Conservation (phyloP, 306 rosid species). For the Sphenostylis stenocarpa region DNA sequence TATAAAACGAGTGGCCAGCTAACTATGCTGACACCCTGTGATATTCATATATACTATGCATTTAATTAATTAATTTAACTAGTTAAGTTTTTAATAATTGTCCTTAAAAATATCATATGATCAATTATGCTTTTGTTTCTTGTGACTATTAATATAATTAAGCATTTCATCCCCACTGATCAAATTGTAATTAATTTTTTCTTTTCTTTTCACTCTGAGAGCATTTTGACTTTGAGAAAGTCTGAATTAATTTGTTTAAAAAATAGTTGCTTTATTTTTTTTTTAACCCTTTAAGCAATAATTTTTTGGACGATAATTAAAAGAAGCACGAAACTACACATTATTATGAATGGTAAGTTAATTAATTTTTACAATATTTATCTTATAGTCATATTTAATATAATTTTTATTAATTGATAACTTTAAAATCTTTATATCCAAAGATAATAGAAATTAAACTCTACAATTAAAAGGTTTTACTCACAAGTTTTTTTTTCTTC, state of each 20-base stretch:
- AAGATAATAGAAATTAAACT: neutral
- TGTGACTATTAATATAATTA: constrained; percentile 3
- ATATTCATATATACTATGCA: constrained; percentile 43
- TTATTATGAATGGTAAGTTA: neutral
- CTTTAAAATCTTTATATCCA: neutral
- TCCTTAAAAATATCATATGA: constrained; percentile 27
- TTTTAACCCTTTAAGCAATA: neutral
- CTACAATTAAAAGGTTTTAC: neutral
- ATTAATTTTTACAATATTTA: neutral
- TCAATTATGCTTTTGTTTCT: constrained; percentile 39
- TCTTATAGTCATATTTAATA: neutral
- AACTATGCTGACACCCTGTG: constrained; percentile 58
- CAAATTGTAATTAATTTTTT: constrained; percentile 1
- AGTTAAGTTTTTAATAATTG: constrained; percentile 39
- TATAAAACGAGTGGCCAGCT: constrained; percentile 81
- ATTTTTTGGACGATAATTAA: neutral
- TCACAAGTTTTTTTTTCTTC: too few species aligned
- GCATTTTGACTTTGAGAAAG: neutral
- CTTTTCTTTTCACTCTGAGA: neutral
- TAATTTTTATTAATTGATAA: neutral
- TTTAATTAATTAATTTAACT: constrained; percentile 26
- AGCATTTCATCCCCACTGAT: neutral
- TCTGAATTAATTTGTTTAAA: neutral
- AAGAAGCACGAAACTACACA: too few species aligned
- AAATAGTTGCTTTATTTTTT: neutral